Evolutionary conservation across 495 filamentous ascomycete species (phyloP).

Genomic region (Echria macrotheca): DNA sequence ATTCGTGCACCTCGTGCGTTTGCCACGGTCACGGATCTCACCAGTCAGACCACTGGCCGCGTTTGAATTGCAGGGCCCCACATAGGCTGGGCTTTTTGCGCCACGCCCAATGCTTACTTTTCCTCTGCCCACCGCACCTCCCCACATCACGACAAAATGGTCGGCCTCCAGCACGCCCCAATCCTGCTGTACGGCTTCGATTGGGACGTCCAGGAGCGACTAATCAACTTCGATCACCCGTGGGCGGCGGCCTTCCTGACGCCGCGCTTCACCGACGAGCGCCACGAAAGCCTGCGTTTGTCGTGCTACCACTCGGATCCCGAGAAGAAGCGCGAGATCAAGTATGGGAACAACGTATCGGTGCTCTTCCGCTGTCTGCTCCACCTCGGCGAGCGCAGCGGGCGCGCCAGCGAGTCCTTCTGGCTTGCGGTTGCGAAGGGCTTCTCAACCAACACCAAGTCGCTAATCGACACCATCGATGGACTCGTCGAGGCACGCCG

Average conservation of each 20-base stretch:
- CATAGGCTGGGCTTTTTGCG: too few relatives aligned
- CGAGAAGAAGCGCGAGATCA: slow-evolving; percentile 16
- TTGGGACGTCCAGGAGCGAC: not conserved
- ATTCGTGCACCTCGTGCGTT: too few relatives aligned
- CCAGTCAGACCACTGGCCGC: too few relatives aligned
- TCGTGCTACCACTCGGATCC: not conserved
- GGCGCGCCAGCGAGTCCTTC: slow-evolving; percentile 4
- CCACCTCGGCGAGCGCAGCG: slow-evolving; percentile 7
- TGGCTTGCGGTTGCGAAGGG: slow-evolving; percentile 17
- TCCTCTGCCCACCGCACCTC: too few relatives aligned
- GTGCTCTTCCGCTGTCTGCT: slow-evolving; percentile 21
- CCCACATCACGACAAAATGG: too few relatives aligned
- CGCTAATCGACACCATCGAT: slow-evolving; percentile 2
- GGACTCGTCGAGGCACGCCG: slow-evolving; percentile 18
- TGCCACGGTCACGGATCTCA: too few relatives aligned
- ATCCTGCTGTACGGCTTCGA: slow-evolving; percentile 13
- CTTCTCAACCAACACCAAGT: slow-evolving; percentile 9
- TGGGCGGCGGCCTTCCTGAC: slow-evolving; percentile 10
- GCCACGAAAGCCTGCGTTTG: not conserved
- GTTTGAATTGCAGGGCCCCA: too few relatives aligned
- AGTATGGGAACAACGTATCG: slow-evolving; percentile 26
- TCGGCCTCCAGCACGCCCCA: too few relatives aligned
- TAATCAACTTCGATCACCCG: not conserved
- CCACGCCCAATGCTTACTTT: too few relatives aligned
- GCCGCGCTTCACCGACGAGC: slow-evolving; percentile 2